Evolutionary conservation across 192 early-diverging fungal species (phyloP).

Genomic region (Umbelopsis ramanniana): DNA sequence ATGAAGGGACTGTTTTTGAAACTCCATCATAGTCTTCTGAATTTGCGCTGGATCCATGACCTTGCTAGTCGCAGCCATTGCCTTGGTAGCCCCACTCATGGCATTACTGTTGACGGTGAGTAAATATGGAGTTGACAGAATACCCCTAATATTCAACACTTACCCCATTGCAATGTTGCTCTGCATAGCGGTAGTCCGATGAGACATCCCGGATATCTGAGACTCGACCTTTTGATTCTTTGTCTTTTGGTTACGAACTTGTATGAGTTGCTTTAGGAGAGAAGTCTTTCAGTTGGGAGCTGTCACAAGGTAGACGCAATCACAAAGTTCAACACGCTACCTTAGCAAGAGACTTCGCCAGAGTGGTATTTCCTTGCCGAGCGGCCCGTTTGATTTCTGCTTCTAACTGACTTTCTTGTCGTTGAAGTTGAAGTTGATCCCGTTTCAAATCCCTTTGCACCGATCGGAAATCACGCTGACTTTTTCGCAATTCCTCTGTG

Average conservation of each 20-base stretch:
- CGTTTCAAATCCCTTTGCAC: constrained; percentile 34
- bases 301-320: no score
- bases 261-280: constrained; percentile 27
- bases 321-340: not conserved
- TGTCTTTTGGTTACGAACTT: constrained; percentile 27
- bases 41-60: constrained; percentile 23
- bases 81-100: constrained; percentile 37
- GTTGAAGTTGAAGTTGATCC: constrained; percentile 35
- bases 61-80: constrained; percentile 43
- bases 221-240: constrained; percentile 32
- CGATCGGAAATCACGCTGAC: constrained; percentile 31
- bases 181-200: constrained; percentile 30
- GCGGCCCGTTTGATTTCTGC: constrained; percentile 46
- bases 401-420: constrained; percentile 42
- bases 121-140: not conserved
- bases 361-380: constrained; percentile 32
- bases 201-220: constrained; percentile 28
- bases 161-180: constrained; percentile 24
- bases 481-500: constrained; percentile 32
- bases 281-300: not conserved
- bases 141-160: not conserved
- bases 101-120: constrained; percentile 26
- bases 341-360: constrained; percentile 35
- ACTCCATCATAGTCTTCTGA: constrained; percentile 39
- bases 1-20: constrained; percentile 34